phyloP scores from a whole-genome alignment of 176 grass and related monocot genomes.

The Avena insularis region DNA sequence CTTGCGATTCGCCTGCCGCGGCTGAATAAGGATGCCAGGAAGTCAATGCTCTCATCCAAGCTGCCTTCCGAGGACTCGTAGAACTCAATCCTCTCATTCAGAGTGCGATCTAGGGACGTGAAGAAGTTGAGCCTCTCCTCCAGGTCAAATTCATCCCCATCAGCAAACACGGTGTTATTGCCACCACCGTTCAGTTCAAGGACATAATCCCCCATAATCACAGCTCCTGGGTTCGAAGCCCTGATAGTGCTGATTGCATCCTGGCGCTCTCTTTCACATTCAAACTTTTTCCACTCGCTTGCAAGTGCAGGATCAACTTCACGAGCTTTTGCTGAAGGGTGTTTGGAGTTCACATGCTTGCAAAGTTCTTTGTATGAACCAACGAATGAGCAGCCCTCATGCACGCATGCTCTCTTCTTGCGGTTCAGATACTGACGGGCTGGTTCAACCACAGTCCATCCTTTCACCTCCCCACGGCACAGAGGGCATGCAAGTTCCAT shows the following conservation, averaged over 20 bases:
- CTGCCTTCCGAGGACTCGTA: slow-evolving; percentile 57
- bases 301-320: slow-evolving; percentile 79
- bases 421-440: slow-evolving; percentile 78
- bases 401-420: slow-evolving; percentile 76
- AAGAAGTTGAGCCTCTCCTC: slow-evolving; percentile 60
- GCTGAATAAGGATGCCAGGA: slow-evolving; percentile 57
- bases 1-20: slow-evolving; percentile 50
- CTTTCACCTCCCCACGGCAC: slow-evolving; percentile 86
- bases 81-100: slow-evolving; percentile 54
- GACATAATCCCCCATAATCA: slow-evolving; percentile 93
- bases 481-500: slow-evolving; percentile 85
- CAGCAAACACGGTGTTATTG: slow-evolving; percentile 34
- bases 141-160: slow-evolving; percentile 51
- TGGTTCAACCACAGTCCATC: slow-evolving; percentile 90
- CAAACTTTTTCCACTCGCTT: slow-evolving; percentile 81
- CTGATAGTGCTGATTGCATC: slow-evolving; percentile 92
- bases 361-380: slow-evolving; percentile 81
- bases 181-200: slow-evolving; percentile 71
- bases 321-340: slow-evolving; percentile 67
- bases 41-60: slow-evolving; percentile 51
- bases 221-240: slow-evolving; percentile 70
- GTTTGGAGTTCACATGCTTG: slow-evolving; percentile 71
- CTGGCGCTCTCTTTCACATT: slow-evolving; percentile 72
- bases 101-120: slow-evolving; percentile 56
- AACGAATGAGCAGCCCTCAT: slow-evolving; percentile 76